Conservation (phyloP, 176 grass and related monocot genomes). For the Stipa capillata region DNA sequence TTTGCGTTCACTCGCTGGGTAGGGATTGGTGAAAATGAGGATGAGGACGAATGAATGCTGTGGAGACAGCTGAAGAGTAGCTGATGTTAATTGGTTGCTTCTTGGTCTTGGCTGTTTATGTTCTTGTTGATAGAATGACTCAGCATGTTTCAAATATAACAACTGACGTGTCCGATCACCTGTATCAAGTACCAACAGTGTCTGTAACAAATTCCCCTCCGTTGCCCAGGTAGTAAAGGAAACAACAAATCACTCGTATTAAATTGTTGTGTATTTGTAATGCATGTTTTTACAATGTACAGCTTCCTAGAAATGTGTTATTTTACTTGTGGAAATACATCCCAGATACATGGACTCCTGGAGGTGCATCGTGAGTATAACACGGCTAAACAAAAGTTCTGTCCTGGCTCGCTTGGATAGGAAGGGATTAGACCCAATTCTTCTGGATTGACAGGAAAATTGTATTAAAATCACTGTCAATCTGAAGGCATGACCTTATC, state of each 20-base stretch:
- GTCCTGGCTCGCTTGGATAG: background rate
- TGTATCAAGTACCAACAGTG: background rate
- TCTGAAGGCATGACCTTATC: too few species aligned
- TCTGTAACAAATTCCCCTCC: background rate
- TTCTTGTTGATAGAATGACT: slow-evolving; percentile 9
- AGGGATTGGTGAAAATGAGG: slow-evolving; percentile 73
- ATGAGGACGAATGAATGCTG: slow-evolving; percentile 25
- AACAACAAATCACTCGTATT: background rate
- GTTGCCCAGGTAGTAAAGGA: background rate
- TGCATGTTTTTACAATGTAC: background rate
- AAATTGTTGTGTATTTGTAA: background rate
- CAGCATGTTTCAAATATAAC: background rate
- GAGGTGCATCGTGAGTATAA: background rate
- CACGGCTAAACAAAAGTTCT: background rate
- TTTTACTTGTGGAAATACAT: background rate
- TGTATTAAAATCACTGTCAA: too few species aligned
- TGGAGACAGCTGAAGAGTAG: background rate
- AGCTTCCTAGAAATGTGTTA: background rate
- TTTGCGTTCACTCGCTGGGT: slow-evolving; percentile 97
- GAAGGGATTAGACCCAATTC: too few species aligned
- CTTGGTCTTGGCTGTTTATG: background rate
- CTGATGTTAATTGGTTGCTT: slow-evolving; percentile 15
- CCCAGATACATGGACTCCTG: background rate
- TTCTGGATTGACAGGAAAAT: too few species aligned
- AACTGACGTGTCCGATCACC: background rate